Evolutionary conservation across 2,329 filamentous ascomycete species (phyloP), one percentile per base, ranked within the genome.

Genomic region (Colletotrichum sp.): DNA sequence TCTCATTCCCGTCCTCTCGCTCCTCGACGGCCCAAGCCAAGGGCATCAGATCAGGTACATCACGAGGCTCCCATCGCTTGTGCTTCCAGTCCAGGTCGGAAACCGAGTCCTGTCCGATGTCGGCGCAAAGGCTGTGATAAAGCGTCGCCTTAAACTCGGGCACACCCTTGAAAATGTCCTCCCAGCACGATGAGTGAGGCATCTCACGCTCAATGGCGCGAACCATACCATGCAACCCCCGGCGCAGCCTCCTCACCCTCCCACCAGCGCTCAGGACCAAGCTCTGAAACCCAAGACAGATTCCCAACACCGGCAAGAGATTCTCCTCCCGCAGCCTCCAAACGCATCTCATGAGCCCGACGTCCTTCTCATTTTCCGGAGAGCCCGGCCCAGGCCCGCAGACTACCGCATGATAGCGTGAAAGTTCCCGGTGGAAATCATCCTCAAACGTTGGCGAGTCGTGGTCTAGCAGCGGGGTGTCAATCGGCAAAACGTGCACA

Each of bases 371-470:
- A 74, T 92, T 90, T 62, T 90, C 89, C 1, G 96, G 95, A 81
- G 95, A 92, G 12, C 97, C 97, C 1, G 97, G 97, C 0, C 97
- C 97, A 1, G 97, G 97, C 0, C 97, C 96, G 78, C 95, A 95
- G 66, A 99, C 94, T 26, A 98, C 92, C 55, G 95, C 97, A 84
- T 96, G 93, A 83, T 96, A 98, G 57, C 89, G 85, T 44, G 84
- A 80, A 13, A 93, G 86, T 78, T 90, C 87, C 68, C 85, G 84
- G 36, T 89, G 86, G 79, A 92, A 88, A 49, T 86, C 86, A 15
- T 80, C 76, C 30, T 81, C 85, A 78, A 83, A 91, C 87, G 57
- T 84, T 73, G 81, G 81, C 67, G 79, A 87, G 84, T 78, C 60
- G n/a, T 86, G 85, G 32, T 85, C 78, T 63, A 91, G 86, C 69